Conservation (phyloP, 768 basidiomycete species). For the Russula sp. region DNA sequence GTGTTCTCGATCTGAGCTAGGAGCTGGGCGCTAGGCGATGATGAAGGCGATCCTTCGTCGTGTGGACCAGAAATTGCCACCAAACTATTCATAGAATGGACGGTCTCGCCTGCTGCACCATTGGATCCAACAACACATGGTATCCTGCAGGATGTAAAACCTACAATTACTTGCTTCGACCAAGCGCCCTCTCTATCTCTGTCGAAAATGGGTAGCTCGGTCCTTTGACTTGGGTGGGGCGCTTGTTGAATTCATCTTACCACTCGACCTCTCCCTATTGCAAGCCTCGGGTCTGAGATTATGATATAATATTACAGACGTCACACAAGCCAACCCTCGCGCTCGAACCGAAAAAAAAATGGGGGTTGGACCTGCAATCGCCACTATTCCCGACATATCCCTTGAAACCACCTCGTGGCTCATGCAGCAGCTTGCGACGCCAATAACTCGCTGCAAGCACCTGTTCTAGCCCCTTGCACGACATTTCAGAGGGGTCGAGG, state of each 20-base stretch:
- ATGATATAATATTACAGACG: not conserved
- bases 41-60: not conserved
- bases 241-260: constrained; percentile 1
- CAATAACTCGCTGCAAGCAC: not conserved
- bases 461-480: constrained; percentile 2
- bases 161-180: not conserved
- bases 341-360: not conserved
- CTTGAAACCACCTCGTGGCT: not conserved
- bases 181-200: not conserved
- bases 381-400: not conserved
- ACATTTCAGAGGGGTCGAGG: not conserved
- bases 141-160: constrained; percentile 7
- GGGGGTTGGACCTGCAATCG: not conserved
- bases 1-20: constrained; percentile 1
- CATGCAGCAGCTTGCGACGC: constrained; percentile 6
- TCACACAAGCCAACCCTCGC: not conserved
- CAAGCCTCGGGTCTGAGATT: constrained; percentile 1
- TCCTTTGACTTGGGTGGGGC: not conserved
- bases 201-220: not conserved
- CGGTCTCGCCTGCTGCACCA: not conserved
- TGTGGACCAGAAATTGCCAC: not conserved
- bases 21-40: not conserved
- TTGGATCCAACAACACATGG: constrained; percentile 7
- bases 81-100: not conserved
- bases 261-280: not conserved